A percentile compares a stretch with the other conserved stretches of the same genome.
Evolutionary conservation across 108 stramenopile genomes (phyloP).

Genomic region (Schizochytrium sp.): DNA sequence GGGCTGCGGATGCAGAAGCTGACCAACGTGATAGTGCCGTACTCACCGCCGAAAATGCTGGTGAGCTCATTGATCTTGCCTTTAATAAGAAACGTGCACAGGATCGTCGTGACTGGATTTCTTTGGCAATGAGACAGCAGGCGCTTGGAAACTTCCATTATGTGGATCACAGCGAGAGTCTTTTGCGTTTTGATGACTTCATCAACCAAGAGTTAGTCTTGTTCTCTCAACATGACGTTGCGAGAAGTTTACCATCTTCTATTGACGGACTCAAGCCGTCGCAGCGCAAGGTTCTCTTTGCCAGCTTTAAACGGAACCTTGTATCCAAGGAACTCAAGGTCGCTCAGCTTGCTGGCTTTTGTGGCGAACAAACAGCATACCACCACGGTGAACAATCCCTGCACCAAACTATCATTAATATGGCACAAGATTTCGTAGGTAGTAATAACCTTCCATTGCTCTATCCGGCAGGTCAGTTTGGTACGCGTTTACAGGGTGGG

Average conservation of each 20-base stretch:
- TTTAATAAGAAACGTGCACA: constrained; percentile 84
- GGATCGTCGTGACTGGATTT: constrained; percentile 89
- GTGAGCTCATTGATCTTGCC: constrained; percentile 82
- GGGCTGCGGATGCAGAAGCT: constrained; percentile 67
- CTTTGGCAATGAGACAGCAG: constrained; percentile 77
- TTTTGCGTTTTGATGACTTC: constrained; percentile 82
- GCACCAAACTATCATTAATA: constrained; percentile 80
- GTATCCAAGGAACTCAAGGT: constrained; percentile 50
- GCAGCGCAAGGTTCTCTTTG: constrained; percentile 91
- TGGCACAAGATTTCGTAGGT: constrained; percentile 95
- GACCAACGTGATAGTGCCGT: not conserved
- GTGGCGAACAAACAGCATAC: constrained; percentile 91
- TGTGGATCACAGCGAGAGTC: not conserved
- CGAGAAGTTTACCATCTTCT: constrained; percentile 83
- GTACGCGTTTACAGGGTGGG: constrained; percentile 87
- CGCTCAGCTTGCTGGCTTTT: constrained; percentile 87
- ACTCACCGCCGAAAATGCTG: not conserved
- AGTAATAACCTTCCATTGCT: constrained; percentile 91
- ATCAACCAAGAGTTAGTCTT: constrained; percentile 91
- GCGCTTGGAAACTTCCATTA: not conserved
- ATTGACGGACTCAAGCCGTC: constrained; percentile 93
- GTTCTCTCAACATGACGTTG: constrained; percentile 88
- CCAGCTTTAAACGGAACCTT: constrained; percentile 82
- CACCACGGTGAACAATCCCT: constrained; percentile 87
- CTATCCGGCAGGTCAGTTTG: constrained; percentile 89